Evolutionary conservation across 352 stramenopile species (phyloP).

Genomic region (Pythium graminicola): DNA sequence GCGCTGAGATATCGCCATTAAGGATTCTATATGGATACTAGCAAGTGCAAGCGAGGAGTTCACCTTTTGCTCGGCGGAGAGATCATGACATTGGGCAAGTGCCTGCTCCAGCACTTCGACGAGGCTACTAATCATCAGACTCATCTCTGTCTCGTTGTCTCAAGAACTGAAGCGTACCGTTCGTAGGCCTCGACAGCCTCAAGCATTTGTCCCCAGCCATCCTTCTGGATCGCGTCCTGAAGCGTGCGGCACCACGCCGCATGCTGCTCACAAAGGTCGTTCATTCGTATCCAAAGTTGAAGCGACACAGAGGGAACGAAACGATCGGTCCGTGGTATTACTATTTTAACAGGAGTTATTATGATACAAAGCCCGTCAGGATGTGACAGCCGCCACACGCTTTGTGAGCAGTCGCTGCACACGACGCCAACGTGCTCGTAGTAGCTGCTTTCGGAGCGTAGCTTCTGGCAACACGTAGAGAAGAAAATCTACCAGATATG

Average conservation of each 20-base stretch:
- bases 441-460: slow-evolving; percentile 52
- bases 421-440: slow-evolving; percentile 57
- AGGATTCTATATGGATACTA: neutral
- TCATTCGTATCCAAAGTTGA: neutral
- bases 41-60: neutral
- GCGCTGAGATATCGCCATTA: slow-evolving; percentile 3
- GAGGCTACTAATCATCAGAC: slow-evolving; percentile 22
- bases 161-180: slow-evolving; percentile 23
- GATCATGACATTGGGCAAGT: slow-evolving; percentile 33
- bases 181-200: slow-evolving; percentile 75
- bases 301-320: slow-evolving; percentile 1
- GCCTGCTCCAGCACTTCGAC: slow-evolving; percentile 31
- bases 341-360: neutral
- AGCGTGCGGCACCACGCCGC: slow-evolving; percentile 48
- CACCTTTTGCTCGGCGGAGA: slow-evolving; percentile 37
- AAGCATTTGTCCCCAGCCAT: slow-evolving; percentile 63
- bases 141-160: neutral
- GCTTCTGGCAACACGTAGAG: slow-evolving; percentile 70
- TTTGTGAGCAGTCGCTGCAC: slow-evolving; percentile 56
- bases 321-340: slow-evolving; percentile 3
- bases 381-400: slow-evolving; percentile 29
- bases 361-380: slow-evolving; percentile 6
- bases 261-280: slow-evolving; percentile 32
- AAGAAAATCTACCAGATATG: slow-evolving; percentile 78
- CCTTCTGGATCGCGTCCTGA: slow-evolving; percentile 50